phyloP scores from a whole-genome alignment of 1,284 basidiomycete genomes.

The Phaffia rhodozyma region DNA sequence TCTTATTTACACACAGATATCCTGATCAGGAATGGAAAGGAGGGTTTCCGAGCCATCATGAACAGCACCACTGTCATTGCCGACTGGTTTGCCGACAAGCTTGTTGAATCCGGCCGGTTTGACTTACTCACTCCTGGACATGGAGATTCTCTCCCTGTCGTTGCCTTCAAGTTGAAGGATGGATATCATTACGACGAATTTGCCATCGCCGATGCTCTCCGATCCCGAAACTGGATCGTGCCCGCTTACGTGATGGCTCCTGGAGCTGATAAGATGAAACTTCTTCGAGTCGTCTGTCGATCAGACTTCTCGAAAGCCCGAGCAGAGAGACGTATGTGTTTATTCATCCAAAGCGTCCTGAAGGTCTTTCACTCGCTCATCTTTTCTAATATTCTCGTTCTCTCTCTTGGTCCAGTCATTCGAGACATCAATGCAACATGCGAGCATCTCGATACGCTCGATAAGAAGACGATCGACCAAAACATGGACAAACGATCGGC shows the following conservation, averaged over 20 bases:
- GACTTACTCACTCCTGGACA: conserved; percentile 17
- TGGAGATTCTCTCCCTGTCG: conserved; percentile 20
- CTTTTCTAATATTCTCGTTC: not conserved
- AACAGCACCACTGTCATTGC: conserved; percentile 22
- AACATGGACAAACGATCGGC: conserved; percentile 7
- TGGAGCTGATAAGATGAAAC: conserved; percentile 14
- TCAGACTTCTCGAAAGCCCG: conserved; percentile 20
- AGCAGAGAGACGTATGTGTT: conserved; percentile 9
- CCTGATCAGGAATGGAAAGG: conserved; percentile 25
- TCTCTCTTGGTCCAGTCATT: conserved; percentile 9
- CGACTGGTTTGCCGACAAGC: conserved; percentile 18
- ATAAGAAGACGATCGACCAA: conserved; percentile 12
- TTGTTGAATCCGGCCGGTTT: conserved; percentile 19
- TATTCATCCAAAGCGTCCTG: not conserved
- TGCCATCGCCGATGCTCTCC: conserved; percentile 19
- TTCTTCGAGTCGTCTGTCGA: conserved; percentile 20
- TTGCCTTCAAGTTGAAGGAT: conserved; percentile 21
- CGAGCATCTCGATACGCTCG: conserved; percentile 19
- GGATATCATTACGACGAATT: conserved; percentile 21
- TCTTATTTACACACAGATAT: conserved; percentile 1
- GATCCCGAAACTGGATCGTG: conserved; percentile 21
- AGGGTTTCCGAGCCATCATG: conserved; percentile 33
- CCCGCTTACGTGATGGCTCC: conserved; percentile 3
- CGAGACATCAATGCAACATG: conserved; percentile 19
- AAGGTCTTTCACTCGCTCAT: not conserved